Percentiles rank a stretch among this genome's conserved stretches.
These are phyloP conservation scores for Cladorrhinum sp. DNA, from an alignment of 2,329 filamentous ascomycete genomes.

Conservation along the genomic window DNA sequence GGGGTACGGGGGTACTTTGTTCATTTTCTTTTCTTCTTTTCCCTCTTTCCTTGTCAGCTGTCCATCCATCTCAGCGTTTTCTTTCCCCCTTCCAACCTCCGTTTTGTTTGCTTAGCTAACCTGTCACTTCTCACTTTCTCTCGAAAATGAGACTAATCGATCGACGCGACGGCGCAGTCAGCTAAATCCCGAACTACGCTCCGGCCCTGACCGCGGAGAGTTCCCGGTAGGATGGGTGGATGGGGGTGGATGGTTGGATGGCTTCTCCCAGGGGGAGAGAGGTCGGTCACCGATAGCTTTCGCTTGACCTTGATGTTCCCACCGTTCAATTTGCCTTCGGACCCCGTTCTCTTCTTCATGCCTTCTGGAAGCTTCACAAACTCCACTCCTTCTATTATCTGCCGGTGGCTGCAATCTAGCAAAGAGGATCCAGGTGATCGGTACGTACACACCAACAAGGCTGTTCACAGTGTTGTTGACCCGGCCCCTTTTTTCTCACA, in stretches of 20 bases:
- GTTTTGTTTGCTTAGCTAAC: conserved; percentile 1
- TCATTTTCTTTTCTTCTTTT: background rate
- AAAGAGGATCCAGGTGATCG: background rate
- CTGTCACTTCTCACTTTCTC: background rate
- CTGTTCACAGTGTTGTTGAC: too few species aligned
- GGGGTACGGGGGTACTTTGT: background rate
- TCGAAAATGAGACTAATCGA: conserved; percentile 1
- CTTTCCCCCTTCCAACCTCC: background rate
- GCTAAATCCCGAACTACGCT: conserved; percentile 10
- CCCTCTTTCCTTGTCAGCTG: too few species aligned
- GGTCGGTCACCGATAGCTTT: background rate
- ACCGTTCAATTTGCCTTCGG: background rate
- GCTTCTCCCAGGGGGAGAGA: background rate
- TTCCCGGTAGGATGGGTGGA: conserved; percentile 16
- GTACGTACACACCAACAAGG: too few species aligned
- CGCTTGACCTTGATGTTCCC: background rate
- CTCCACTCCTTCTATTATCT: background rate
- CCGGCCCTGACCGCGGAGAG: conserved; percentile 17
- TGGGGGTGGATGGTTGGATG: too few species aligned
- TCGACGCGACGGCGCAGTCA: conserved; percentile 8
- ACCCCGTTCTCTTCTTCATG: background rate
- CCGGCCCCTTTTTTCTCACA: background rate
- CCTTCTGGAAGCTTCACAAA: conserved; percentile 5
- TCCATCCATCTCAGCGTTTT: too few species aligned
- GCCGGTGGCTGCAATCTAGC: conserved; percentile 1